phyloP scores from a whole-genome alignment of 108 stramenopile genomes.

The Conticribra weissflogii region DNA sequence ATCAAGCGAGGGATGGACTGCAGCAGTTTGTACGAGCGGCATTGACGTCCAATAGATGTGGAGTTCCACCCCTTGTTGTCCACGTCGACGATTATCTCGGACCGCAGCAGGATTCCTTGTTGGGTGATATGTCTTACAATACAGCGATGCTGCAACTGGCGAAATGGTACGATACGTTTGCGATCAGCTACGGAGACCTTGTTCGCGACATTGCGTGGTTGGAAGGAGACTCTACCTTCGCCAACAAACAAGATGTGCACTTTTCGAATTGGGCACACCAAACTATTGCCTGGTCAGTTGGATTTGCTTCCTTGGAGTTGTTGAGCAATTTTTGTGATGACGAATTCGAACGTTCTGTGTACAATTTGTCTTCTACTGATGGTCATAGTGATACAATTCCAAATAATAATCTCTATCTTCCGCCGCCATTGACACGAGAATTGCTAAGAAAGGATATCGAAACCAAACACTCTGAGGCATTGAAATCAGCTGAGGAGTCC shows the following conservation, averaged over 20 bases:
- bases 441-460: neutral
- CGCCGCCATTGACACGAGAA: neutral
- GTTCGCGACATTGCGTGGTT: neutral
- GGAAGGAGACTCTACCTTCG: neutral
- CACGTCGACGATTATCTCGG: slow-evolving; percentile 8
- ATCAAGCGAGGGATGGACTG: neutral
- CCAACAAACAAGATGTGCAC: neutral
- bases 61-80: neutral
- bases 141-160: slow-evolving; percentile 3
- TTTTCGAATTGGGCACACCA: slow-evolving; percentile 6
- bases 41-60: slow-evolving; percentile 1
- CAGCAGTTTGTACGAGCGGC: neutral
- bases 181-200: neutral
- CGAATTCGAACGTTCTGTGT: neutral
- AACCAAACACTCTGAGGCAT: neutral
- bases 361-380: neutral
- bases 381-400: neutral
- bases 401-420: neutral
- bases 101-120: neutral
- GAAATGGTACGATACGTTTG: slow-evolving; percentile 11
- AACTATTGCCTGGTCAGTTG: slow-evolving; percentile 10
- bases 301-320: slow-evolving; percentile 7
- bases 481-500: neutral
- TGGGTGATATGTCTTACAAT: slow-evolving; percentile 1
- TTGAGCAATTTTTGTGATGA: slow-evolving; percentile 5